phyloP scores from a whole-genome alignment of 2,329 filamentous ascomycete genomes.

The Didymella exigua region DNA sequence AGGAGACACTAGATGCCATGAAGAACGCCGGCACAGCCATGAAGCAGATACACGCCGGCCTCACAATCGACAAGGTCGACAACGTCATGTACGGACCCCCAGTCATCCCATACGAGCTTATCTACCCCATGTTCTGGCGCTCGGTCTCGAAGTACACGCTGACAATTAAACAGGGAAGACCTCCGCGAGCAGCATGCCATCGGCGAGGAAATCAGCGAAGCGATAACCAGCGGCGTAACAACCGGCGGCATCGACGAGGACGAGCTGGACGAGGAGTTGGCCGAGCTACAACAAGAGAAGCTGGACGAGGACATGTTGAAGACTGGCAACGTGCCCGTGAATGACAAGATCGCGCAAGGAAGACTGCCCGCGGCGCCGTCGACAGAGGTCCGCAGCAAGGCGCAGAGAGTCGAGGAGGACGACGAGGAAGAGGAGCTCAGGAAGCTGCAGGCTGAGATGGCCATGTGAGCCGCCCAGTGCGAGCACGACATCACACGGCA shows the following conservation, averaged over 20 bases:
- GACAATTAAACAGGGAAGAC: slow-evolving; percentile 69
- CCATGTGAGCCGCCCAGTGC: slow-evolving; percentile 65
- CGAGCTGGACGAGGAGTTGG: slow-evolving; percentile 85
- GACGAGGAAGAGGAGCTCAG: slow-evolving; percentile 95
- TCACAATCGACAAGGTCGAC: slow-evolving; percentile 94
- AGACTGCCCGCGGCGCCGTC: slow-evolving; percentile 76
- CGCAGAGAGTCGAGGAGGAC: slow-evolving; percentile 67
- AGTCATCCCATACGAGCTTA: background rate
- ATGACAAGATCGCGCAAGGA: slow-evolving; percentile 68
- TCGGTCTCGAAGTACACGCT: background rate
- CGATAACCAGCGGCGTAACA: slow-evolving; percentile 74
- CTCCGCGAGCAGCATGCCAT: slow-evolving; percentile 90
- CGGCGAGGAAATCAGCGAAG: slow-evolving; percentile 88
- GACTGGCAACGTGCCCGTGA: slow-evolving; percentile 82
- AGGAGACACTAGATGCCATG: slow-evolving; percentile 94
- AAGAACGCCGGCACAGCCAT: slow-evolving; percentile 88
- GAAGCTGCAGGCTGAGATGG: slow-evolving; percentile 96
- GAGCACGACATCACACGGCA: too few relatives aligned
- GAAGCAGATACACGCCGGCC: slow-evolving; percentile 87
- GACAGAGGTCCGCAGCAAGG: slow-evolving; percentile 58
- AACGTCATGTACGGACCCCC: slow-evolving; percentile 79
- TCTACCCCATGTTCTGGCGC: background rate
- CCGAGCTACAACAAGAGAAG: slow-evolving; percentile 85
- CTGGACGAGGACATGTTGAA: slow-evolving; percentile 93
- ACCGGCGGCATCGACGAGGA: slow-evolving; percentile 79